A percentile compares a stretch with the other conserved stretches of the same genome.
Evolutionary conservation across 2,329 filamentous ascomycete genomes (phyloP).

Genomic region (Calonectria multiphialidica): DNA sequence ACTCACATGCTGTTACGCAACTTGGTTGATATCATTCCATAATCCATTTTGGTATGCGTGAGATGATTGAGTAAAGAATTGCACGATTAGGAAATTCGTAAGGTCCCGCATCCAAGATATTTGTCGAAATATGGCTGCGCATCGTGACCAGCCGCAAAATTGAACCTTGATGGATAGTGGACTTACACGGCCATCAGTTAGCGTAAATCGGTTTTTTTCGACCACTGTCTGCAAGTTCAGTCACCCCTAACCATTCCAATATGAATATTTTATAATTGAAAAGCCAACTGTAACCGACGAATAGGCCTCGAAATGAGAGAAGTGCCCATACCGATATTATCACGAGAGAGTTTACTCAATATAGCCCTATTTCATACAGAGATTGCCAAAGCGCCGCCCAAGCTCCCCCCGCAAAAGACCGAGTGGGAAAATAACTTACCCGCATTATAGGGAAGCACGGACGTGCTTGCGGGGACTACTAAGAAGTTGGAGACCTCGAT

Average conservation of each 20-base stretch:
- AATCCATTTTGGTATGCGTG: background rate
- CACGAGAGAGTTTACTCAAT: background rate
- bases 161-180: too few species aligned
- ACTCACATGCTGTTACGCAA: background rate
- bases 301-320: too few species aligned
- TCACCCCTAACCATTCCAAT: too few species aligned
- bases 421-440: conserved; percentile 14
- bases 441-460: background rate
- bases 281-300: too few species aligned
- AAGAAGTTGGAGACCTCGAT: background rate
- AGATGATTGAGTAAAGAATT: background rate
- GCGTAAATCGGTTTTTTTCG: too few species aligned
- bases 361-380: background rate
- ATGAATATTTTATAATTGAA: too few species aligned
- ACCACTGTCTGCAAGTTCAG: too few species aligned
- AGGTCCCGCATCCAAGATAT: too few species aligned
- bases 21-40: background rate
- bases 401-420: background rate
- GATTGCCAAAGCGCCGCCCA: background rate
- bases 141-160: too few species aligned
- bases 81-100: background rate
- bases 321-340: background rate
- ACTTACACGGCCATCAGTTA: too few species aligned
- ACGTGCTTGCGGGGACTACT: background rate
- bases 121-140: too few species aligned